Base-by-base conservation (phyloP, 352 stramenopile species). In the Pythium phragmiticola region DNA sequence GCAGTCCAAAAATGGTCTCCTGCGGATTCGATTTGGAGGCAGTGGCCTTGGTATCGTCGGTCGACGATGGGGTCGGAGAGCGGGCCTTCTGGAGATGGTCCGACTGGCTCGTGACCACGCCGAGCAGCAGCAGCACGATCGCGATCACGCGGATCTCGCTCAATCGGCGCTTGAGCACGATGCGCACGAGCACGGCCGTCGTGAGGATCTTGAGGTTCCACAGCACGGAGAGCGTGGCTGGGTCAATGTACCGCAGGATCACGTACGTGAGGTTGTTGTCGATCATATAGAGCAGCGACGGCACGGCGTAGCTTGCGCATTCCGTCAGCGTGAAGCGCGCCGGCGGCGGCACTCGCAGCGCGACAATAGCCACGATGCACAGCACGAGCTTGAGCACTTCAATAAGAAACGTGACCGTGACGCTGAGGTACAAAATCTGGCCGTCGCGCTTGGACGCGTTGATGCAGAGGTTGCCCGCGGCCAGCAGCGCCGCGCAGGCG, bases 131-230 rank as follows among this genome's bases (percentile, higher is more conserved):
- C 58, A 95, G 47, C 33, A 82, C 68, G 53, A 95, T 91, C 21
- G 87, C 85, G 37, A 90, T 79, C 58, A 86, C 85, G 26, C 83
- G 81, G 42, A 94, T 73, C 66, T 92, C 76, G 46, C 72, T 88
- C 23, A 94, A 70, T 28, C 69, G 66, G 21, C 82, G 80, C 65
- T 90, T 87, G 42, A 95, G 76, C 52, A 95, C 82, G 52, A 93
- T 69, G 59, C 87, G 84, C 63, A 95, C 93, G 62, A 95, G 80
- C 53, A 92, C 74, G 28, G 87, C 87, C 3, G 87, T 95, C 41
- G 84, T 87, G 54, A 95, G 72, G 69, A 95, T 95, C 71, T 94
- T 93, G 73, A 94, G 75, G 69, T 95, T 95, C 87, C 87, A 95
- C 28, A 93, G 79, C 70, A 95, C 84, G 9, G 87, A 90, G 45